Evolutionary conservation across 179 eudicot genomes (phyloP), one percentile per base, ranked within the genome.

Genomic region (Patellifolia procumbens): DNA sequence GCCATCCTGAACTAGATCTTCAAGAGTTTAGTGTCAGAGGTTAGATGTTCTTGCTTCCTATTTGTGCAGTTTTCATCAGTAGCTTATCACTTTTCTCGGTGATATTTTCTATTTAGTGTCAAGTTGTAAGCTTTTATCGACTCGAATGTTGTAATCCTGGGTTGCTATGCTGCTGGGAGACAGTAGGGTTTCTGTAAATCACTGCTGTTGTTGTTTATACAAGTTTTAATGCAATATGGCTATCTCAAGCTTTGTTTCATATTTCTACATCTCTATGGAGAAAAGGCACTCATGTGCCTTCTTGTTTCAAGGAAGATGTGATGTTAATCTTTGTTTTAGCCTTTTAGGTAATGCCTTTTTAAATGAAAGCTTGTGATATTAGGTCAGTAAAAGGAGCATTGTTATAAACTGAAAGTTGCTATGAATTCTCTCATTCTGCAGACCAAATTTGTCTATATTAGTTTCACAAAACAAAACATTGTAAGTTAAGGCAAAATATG

Each of bases 61-160:
- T 9, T 58, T 24, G 11, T 69, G 66, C 24, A 10, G 55, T 62
- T 80, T 71, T 46, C 42, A 32, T 72, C 24, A 71, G 76, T 43
- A 48, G 51, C 28, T 48, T 45, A 72, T 72, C 84, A 81, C 75
- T 29, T 52, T 46, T 20, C 70, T 77, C 78, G 28, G 78, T 77
- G 76, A 74, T 81, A 22, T 28, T n/a, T n/a, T n/a, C n/a, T n/a
- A n/a, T n/a, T 11, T 66, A 39, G 62, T 52, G 15, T n/a, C 2
- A 63, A 53, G 20, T 77, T 72, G 70, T 76, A 31, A 46, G 55
- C 73, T 74, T 46, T 13, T 46, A 4, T 28, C 24, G 29, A 19
- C 72, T 48, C 7, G 39, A 48, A 19, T 68, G 72, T 22, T 45
- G 55, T n/a, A 39, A n/a, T 5, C 29, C 19, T 65, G 3, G 32